These are phyloP conservation scores for Articulospora tetracladia DNA, from an alignment of 495 filamentous ascomycete genomes.

Conservation along the genomic window DNA sequence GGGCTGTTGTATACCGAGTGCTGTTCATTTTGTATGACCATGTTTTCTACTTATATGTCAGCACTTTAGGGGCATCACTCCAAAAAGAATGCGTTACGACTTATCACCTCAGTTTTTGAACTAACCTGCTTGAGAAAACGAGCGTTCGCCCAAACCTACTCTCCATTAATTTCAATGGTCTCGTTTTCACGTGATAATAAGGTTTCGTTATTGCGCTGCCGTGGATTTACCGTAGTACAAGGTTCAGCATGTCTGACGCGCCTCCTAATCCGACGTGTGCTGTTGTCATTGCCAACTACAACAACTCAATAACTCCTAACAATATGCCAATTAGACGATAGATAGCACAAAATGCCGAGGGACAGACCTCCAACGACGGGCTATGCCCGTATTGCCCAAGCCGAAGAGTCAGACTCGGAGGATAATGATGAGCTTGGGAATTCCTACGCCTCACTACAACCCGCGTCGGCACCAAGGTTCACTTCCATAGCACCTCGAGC, in stretches of 20 bases:
- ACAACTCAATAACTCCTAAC: background rate
- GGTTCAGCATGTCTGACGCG: background rate
- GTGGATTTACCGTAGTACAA: too few species aligned
- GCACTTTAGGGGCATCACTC: too few species aligned
- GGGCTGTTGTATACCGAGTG: too few species aligned
- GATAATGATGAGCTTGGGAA: conserved; percentile 49
- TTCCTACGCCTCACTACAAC: conserved; percentile 49
- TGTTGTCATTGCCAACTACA: background rate
- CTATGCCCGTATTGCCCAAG: conserved; percentile 89
- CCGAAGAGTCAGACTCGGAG: conserved; percentile 71
- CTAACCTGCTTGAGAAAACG: too few species aligned
- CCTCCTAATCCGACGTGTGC: background rate
- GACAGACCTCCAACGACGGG: conserved; percentile 62
- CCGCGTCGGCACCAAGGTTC: conserved; percentile 65
- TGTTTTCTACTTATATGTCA: too few species aligned
- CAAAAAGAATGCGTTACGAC: too few species aligned
- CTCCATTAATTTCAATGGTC: too few species aligned
- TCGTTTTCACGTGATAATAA: background rate
- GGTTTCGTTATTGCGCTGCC: too few species aligned
- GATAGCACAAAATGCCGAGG: conserved; percentile 15
- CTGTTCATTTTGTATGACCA: too few species aligned
- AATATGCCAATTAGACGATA: background rate
- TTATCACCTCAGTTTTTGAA: too few species aligned
- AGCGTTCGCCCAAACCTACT: too few species aligned
- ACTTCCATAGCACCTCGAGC: conserved; percentile 60